A percentile compares a stretch with the other conserved stretches of the same genome.
These are phyloP conservation scores for Ascochyta fabae DNA, from an alignment of 2,329 filamentous ascomycete species.

Conservation along the genomic window DNA sequence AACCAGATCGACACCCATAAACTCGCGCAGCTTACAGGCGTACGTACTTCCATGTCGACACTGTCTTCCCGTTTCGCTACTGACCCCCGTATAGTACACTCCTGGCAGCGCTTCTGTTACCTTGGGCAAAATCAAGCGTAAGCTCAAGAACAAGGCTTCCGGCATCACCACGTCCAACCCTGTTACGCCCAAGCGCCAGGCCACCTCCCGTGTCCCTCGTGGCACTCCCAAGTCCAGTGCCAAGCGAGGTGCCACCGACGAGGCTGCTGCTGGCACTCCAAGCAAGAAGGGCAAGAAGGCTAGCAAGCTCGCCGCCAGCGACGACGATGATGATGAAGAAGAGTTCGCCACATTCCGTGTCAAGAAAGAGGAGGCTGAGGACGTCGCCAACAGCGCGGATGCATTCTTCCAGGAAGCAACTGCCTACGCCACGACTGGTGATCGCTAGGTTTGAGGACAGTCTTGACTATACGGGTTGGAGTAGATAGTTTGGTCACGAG, in stretches of 20 bases:
- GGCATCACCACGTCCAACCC: background rate
- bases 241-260: constrained; percentile 21
- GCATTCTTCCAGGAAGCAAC: constrained; percentile 7
- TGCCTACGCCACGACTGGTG: background rate
- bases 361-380: constrained; percentile 28
- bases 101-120: constrained; percentile 33
- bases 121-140: constrained; percentile 42
- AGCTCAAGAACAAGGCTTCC: constrained; percentile 32
- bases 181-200: constrained; percentile 27
- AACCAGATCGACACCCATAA: constrained; percentile 22
- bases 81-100: constrained; percentile 36
- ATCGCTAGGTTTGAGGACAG: background rate
- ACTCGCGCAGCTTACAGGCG: constrained; percentile 20
- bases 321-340: constrained; percentile 25
- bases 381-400: background rate
- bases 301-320: background rate
- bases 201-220: background rate
- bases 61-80: constrained; percentile 16
- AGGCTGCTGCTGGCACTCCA: constrained; percentile 12
- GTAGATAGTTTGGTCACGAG: background rate
- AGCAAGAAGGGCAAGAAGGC: constrained; percentile 22
- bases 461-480: background rate
- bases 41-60: background rate
- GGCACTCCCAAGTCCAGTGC: constrained; percentile 19
- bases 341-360: constrained; percentile 19